These are phyloP conservation scores for Aspergillus vadensis DNA, from an alignment of 2,329 filamentous ascomycete genomes.

Conservation along the genomic window DNA sequence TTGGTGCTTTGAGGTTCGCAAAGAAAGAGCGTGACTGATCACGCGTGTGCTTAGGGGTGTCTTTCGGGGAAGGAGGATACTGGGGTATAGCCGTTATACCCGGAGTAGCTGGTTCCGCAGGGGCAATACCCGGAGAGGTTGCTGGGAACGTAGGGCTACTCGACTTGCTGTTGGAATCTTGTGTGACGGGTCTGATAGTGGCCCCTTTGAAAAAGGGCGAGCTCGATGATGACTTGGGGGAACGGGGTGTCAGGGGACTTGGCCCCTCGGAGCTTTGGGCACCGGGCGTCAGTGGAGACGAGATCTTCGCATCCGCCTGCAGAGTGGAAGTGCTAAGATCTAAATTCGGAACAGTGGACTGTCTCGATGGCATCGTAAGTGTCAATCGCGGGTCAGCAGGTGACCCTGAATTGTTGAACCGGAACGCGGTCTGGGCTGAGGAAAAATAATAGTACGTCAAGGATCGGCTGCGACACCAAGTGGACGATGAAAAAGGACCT, in stretches of 20 bases:
- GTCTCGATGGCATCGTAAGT: slow-evolving; percentile 40
- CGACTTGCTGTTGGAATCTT: slow-evolving; percentile 36
- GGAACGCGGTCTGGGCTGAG: not conserved
- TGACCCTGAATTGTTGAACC: not conserved
- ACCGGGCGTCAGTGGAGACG: slow-evolving; percentile 38
- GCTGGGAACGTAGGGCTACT: slow-evolving; percentile 30
- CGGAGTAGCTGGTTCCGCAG: slow-evolving; percentile 40
- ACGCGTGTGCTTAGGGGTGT: slow-evolving; percentile 44
- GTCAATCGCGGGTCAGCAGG: slow-evolving; percentile 17
- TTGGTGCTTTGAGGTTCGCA: slow-evolving; percentile 50
- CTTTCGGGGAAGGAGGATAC: slow-evolving; percentile 47
- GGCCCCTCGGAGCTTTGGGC: slow-evolving; percentile 38
- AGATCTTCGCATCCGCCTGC: slow-evolving; percentile 32
- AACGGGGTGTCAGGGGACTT: slow-evolving; percentile 41
- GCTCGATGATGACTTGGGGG: slow-evolving; percentile 41
- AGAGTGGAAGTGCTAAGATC: slow-evolving; percentile 39
- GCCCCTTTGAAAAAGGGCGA: slow-evolving; percentile 41
- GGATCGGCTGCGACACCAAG: not conserved
- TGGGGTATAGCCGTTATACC: slow-evolving; percentile 49
- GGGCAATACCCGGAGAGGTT: slow-evolving; percentile 29
- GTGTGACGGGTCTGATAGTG: slow-evolving; percentile 45
- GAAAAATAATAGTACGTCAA: not conserved
- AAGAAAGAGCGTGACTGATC: slow-evolving; percentile 52
- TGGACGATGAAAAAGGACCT: slow-evolving; percentile 9
- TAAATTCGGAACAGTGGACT: slow-evolving; percentile 40